These are phyloP conservation scores for Penicillium alfredii DNA, from an alignment of 495 filamentous ascomycete species.

Conservation along the genomic window DNA sequence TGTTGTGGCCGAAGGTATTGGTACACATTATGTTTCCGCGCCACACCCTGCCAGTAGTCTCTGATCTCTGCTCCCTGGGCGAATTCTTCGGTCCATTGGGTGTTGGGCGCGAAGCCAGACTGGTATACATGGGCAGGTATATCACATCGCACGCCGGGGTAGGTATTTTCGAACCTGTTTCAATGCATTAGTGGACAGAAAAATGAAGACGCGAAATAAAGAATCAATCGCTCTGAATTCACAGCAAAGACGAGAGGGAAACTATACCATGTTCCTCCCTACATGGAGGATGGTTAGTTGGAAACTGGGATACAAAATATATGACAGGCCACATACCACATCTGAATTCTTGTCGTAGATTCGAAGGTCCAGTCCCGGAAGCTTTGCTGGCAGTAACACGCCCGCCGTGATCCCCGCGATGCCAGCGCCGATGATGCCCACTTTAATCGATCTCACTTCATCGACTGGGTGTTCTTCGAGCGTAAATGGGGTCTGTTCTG, in stretches of 20 bases:
- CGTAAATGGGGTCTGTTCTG: slow-evolving; percentile 14
- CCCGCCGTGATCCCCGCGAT: slow-evolving; percentile 46
- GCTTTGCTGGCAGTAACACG: slow-evolving; percentile 42
- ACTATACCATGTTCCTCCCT: slow-evolving; percentile 48
- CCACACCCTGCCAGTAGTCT: slow-evolving; percentile 57
- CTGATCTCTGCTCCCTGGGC: slow-evolving; percentile 59
- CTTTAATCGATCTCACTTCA: slow-evolving; percentile 37
- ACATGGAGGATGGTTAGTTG: not conserved
- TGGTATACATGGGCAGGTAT: slow-evolving; percentile 70
- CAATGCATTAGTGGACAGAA: not conserved
- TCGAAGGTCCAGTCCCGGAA: slow-evolving; percentile 46
- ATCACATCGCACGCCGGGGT: slow-evolving; percentile 57
- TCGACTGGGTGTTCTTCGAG: slow-evolving; percentile 41
- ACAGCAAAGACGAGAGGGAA: not conserved
- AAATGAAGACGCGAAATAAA: too few relatives aligned
- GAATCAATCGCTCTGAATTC: not conserved
- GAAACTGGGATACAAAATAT: not conserved
- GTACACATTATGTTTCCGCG: slow-evolving; percentile 56
- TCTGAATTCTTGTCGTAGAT: slow-evolving; percentile 54
- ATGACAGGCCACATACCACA: slow-evolving; percentile 32
- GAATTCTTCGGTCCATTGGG: slow-evolving; percentile 60
- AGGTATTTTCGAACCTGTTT: slow-evolving; percentile 47
- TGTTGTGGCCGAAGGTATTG: slow-evolving; percentile 46
- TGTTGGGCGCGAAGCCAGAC: slow-evolving; percentile 58
- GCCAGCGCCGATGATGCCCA: slow-evolving; percentile 50